Percentiles rank a stretch among this genome's conserved stretches.
Evolutionary conservation across 371 early-diverging fungal genomes (phyloP).

Genomic region (Apophysomyces sp.): DNA sequence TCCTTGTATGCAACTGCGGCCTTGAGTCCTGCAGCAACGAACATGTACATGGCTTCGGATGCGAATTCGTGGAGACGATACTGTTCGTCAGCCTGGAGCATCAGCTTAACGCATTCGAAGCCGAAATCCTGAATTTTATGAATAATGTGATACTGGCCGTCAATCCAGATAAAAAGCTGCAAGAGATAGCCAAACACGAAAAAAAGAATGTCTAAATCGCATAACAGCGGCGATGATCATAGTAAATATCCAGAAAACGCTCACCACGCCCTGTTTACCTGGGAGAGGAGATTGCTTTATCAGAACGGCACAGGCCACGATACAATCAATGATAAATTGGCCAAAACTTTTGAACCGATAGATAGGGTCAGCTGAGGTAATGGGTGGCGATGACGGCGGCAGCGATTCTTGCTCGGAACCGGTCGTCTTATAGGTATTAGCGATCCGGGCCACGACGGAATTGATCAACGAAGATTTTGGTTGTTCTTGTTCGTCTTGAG

Average conservation of each 20-base stretch:
- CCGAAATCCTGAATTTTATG: conserved; percentile 52
- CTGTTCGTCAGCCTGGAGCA: conserved; percentile 56
- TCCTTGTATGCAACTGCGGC: conserved; percentile 66
- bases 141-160: conserved; percentile 48
- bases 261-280: too few relatives aligned
- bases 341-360: conserved; percentile 22
- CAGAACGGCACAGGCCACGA: conserved; percentile 23
- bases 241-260: too few relatives aligned
- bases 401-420: neutral
- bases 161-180: conserved; percentile 47
- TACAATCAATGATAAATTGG: conserved; percentile 20
- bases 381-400: neutral
- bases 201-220: conserved; percentile 26
- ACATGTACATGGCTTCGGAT: conserved; percentile 53
- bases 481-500: conserved; percentile 6
- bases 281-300: conserved; percentile 27
- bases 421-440: neutral
- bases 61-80: conserved; percentile 63
- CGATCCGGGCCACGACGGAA: conserved; percentile 10
- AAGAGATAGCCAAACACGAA: conserved; percentile 45
- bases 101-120: conserved; percentile 48
- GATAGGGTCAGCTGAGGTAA: conserved; percentile 11
- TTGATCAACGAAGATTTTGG: conserved; percentile 5
- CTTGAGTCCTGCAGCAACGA: conserved; percentile 55
- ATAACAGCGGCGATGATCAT: too few relatives aligned